These are phyloP conservation scores for Botryotinia narcissicola DNA, from an alignment of 2,329 filamentous ascomycete genomes.

Conservation along the genomic window DNA sequence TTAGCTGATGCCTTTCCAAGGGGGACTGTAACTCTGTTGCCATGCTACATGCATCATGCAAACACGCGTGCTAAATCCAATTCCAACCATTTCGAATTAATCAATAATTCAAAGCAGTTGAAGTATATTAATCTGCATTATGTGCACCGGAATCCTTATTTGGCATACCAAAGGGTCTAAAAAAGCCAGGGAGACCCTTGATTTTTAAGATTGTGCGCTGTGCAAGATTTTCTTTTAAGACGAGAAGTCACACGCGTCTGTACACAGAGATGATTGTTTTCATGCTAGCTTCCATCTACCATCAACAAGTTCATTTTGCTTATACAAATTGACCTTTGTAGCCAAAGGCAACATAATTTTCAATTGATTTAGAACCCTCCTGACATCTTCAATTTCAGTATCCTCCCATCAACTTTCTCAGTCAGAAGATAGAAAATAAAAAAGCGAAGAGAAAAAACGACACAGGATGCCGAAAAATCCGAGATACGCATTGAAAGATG, in stretches of 20 bases:
- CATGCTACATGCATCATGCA: background rate
- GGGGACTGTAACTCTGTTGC: background rate
- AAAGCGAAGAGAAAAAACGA: background rate
- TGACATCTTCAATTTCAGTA: background rate
- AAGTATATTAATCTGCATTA: too few relatives aligned
- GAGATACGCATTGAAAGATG: background rate
- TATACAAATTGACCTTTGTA: background rate
- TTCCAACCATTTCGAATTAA: too few relatives aligned
- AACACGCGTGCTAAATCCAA: background rate
- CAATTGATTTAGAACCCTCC: background rate
- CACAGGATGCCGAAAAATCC: background rate
- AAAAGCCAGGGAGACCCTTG: too few relatives aligned
- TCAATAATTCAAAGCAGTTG: too few relatives aligned
- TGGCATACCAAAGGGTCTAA: too few relatives aligned
- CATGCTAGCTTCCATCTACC: background rate
- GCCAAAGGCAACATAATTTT: background rate
- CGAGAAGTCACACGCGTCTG: background rate
- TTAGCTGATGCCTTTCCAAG: background rate
- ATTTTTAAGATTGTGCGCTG: too few relatives aligned
- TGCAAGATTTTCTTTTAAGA: background rate
- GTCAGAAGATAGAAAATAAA: background rate
- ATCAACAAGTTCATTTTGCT: background rate
- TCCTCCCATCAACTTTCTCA: background rate
- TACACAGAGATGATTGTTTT: background rate
- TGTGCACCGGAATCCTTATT: too few relatives aligned